A percentile compares a stretch with the other conserved stretches of the same genome.
phyloP scores from a whole-genome alignment of 345 rosid genomes.

The Aquilaria malaccensis region DNA sequence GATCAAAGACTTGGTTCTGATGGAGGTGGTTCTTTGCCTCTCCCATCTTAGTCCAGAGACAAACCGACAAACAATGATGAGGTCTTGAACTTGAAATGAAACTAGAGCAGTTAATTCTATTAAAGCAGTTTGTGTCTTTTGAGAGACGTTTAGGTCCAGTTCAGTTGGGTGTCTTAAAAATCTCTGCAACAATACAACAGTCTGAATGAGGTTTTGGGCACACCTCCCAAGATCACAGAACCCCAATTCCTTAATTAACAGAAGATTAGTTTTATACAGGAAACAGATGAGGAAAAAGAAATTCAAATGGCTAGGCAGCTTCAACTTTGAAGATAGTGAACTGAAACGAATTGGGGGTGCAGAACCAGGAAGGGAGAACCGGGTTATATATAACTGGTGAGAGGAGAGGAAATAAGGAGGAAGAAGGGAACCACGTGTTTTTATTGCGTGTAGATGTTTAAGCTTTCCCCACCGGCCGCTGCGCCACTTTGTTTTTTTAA shows the following conservation, averaged over 20 bases:
- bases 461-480: background rate
- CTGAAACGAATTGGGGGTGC: background rate
- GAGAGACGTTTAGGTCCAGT: background rate
- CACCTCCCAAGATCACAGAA: constrained; percentile 13
- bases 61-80: constrained; percentile 3
- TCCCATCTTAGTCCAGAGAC: constrained; percentile 21
- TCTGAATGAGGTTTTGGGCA: constrained; percentile 6
- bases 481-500: background rate
- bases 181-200: background rate
- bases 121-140: background rate
- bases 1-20: constrained; percentile 21
- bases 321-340: background rate
- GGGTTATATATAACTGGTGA: constrained; percentile 4
- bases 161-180: background rate
- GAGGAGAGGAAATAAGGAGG: background rate
- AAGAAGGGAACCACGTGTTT: constrained; percentile 4
- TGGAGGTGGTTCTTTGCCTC: constrained; percentile 18
- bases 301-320: too few species aligned
- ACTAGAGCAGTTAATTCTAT: too few species aligned
- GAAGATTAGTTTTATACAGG: background rate
- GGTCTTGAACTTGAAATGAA: background rate
- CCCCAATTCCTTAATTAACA: constrained; percentile 8
- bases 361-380: background rate
- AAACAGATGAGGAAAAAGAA: background rate
- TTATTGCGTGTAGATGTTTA: too few species aligned